phyloP scores from a whole-genome alignment of 2,329 filamentous ascomycete genomes.

The Talaromyces sp. region DNA sequence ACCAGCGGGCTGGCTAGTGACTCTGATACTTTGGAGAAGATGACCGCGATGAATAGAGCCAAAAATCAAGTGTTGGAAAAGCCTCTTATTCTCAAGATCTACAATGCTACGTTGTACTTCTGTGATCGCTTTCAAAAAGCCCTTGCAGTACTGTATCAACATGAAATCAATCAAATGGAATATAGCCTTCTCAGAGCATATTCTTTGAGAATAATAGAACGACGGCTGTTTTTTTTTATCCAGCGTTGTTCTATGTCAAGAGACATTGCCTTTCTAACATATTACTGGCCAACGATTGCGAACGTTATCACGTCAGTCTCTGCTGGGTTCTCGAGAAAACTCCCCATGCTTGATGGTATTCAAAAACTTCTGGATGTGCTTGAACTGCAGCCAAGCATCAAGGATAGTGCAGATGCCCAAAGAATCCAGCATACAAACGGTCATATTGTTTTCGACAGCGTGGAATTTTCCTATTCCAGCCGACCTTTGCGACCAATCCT shows the following conservation, averaged over 20 bases:
- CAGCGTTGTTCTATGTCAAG: background rate
- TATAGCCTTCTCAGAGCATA: background rate
- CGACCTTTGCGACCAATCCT: background rate
- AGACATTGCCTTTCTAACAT: background rate
- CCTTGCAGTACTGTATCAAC: background rate
- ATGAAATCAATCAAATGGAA: background rate
- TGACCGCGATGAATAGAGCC: background rate
- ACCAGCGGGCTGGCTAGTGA: background rate
- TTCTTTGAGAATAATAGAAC: no score
- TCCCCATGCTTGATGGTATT: background rate
- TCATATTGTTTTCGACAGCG: background rate
- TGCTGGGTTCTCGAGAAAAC: background rate
- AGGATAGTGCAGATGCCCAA: background rate
- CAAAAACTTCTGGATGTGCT: background rate
- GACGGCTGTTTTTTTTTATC: no score
- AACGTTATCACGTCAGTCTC: no score
- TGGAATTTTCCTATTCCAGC: background rate
- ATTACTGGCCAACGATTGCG: background rate
- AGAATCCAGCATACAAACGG: background rate
- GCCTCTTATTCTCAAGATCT: background rate
- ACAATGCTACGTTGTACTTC: background rate
- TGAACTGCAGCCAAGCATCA: background rate
- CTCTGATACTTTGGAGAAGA: background rate
- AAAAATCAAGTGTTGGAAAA: background rate
- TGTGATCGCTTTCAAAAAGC: background rate